A percentile compares a stretch with the other conserved stretches of the same genome.
Conservation (phyloP, 2,329 filamentous ascomycete species). For the Pseudogymnoascus sp. region DNA sequence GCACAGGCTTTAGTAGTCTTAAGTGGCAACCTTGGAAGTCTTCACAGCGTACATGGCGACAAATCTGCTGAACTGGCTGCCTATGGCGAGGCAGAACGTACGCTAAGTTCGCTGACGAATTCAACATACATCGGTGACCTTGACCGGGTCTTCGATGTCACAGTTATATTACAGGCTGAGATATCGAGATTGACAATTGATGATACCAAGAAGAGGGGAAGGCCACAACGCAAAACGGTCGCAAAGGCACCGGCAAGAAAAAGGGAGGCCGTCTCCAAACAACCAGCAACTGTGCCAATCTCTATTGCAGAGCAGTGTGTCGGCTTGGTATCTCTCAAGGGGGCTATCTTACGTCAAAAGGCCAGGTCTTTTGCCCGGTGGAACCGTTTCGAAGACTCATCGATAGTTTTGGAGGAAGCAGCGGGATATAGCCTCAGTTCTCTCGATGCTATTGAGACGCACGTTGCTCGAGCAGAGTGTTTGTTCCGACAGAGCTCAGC, state of each 20-base stretch:
- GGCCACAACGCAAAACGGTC: slow-evolving; percentile 22
- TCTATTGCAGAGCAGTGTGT: slow-evolving; percentile 26
- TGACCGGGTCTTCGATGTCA: slow-evolving; percentile 15
- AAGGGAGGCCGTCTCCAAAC: slow-evolving; percentile 15
- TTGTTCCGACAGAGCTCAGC: slow-evolving; percentile 61
- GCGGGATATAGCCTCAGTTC: slow-evolving; percentile 35
- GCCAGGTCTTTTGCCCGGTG: slow-evolving; percentile 35
- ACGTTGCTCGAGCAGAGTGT: slow-evolving; percentile 58
- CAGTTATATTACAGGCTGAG: slow-evolving; percentile 16
- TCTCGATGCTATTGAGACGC: slow-evolving; percentile 38
- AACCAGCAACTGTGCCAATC: slow-evolving; percentile 12
- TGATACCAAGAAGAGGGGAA: slow-evolving; percentile 24
- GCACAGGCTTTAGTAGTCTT: slow-evolving; percentile 39
- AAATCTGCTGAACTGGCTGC: slow-evolving; percentile 38
- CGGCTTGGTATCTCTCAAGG: slow-evolving; percentile 34
- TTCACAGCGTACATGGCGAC: slow-evolving; percentile 40
- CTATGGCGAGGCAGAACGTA: slow-evolving; percentile 39
- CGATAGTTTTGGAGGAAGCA: slow-evolving; percentile 45
- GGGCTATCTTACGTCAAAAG: slow-evolving; percentile 41
- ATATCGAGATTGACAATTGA: slow-evolving; percentile 24
- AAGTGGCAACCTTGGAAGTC: slow-evolving; percentile 46
- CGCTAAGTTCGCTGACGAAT: slow-evolving; percentile 35
- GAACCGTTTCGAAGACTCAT: slow-evolving; percentile 46
- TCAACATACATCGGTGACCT: slow-evolving; percentile 27
- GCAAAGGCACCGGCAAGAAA: slow-evolving; percentile 21